Evolutionary conservation across 2,329 filamentous ascomycete genomes (phyloP).

Genomic region (Geosmithia flava): DNA sequence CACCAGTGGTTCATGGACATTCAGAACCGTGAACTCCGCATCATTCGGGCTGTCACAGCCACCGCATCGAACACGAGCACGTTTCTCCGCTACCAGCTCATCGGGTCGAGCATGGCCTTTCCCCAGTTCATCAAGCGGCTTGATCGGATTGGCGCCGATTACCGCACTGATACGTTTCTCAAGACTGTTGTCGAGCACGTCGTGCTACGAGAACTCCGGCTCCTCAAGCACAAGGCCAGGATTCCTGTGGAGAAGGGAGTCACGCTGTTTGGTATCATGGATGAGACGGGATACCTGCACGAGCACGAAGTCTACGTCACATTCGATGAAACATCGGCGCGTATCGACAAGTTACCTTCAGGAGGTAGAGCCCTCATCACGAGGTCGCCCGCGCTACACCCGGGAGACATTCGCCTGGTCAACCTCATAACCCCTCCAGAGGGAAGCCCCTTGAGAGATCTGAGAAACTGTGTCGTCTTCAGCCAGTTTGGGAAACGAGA

Average conservation of each 20-base stretch:
- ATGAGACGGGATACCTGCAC: constrained; percentile 58
- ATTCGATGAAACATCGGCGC: constrained; percentile 26
- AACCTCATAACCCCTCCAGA: constrained; percentile 46
- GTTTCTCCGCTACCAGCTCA: constrained; percentile 50
- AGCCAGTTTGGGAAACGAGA: constrained; percentile 60
- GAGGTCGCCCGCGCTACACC: constrained; percentile 69
- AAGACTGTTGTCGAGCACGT: constrained; percentile 58
- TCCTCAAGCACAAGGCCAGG: constrained; percentile 66
- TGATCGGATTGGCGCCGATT: constrained; percentile 46
- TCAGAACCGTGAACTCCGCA: constrained; percentile 49
- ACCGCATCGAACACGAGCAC: constrained; percentile 47
- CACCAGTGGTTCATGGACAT: constrained; percentile 47
- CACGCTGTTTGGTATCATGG: constrained; percentile 76
- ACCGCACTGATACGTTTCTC: constrained; percentile 56
- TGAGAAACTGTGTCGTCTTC: constrained; percentile 70
- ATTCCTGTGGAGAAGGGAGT: constrained; percentile 59
- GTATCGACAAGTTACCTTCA: constrained; percentile 8
- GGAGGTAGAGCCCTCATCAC: constrained; percentile 49
- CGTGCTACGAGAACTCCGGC: constrained; percentile 56
- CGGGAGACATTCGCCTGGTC: constrained; percentile 64
- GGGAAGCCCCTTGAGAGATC: constrained; percentile 44
- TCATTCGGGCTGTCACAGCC: constrained; percentile 46
- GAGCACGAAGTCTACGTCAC: constrained; percentile 59
- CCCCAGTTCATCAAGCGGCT: constrained; percentile 50
- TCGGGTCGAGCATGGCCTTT: constrained; percentile 49